Percentiles rank a stretch among this genome's conserved stretches.
phyloP scores from a whole-genome alignment of 176 grass and related monocot species.

The Musa beccarii region DNA sequence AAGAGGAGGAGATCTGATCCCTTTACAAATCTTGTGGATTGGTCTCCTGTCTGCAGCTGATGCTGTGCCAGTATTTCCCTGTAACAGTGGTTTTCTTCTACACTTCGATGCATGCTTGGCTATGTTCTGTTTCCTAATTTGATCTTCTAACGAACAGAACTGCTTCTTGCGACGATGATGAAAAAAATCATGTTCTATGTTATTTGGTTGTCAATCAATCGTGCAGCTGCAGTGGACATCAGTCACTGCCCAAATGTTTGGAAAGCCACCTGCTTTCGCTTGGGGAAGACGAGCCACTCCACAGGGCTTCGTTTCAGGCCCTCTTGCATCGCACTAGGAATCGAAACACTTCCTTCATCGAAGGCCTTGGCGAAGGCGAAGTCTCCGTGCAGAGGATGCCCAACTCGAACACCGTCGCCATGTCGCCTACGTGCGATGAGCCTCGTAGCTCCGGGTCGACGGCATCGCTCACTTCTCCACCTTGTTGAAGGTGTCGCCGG shows the following conservation, averaged over 20 bases:
- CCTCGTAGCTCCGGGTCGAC: constrained; percentile 35
- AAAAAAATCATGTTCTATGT: neutral
- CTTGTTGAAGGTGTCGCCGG: constrained; percentile 41
- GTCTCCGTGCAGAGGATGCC: constrained; percentile 55
- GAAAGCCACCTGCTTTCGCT: too few species aligned
- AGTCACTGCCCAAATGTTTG: too few species aligned
- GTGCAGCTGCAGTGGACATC: too few species aligned
- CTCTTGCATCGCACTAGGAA: constrained; percentile 24
- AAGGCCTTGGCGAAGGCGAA: constrained; percentile 36
- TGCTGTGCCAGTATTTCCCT: neutral
- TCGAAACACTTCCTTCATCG: constrained; percentile 52
- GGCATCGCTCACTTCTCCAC: constrained; percentile 27
- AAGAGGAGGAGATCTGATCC: neutral
- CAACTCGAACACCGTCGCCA: constrained; percentile 47
- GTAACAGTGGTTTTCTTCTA: neutral
- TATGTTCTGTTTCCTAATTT: neutral
- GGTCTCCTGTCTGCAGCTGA: neutral
- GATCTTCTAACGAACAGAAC: too few species aligned
- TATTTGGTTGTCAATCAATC: too few species aligned
- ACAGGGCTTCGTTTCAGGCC: too few species aligned
- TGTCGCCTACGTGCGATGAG: constrained; percentile 16
- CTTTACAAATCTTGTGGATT: neutral
- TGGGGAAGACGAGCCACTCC: too few species aligned
- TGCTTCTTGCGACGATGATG: neutral
- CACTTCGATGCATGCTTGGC: neutral